Percentiles rank a stretch among this genome's conserved stretches.
phyloP scores from a whole-genome alignment of 1,139 yeast species.

The Lodderomyces beijingensis region DNA sequence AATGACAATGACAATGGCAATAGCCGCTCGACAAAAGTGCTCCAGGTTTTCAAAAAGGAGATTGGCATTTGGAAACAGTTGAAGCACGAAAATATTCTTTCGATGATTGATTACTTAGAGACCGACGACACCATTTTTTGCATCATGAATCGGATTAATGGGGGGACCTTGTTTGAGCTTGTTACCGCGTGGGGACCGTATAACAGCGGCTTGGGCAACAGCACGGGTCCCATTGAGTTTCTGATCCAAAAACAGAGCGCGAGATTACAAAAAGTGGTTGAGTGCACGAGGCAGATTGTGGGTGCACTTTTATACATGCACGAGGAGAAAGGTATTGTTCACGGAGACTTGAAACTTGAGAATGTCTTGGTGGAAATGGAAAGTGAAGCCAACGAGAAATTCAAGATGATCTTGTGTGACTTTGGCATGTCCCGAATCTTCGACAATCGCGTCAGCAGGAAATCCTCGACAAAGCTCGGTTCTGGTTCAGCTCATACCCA shows the following conservation, averaged over 20 bases:
- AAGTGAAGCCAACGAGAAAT: conserved; percentile 17
- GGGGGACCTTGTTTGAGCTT: conserved; percentile 79
- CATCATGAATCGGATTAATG: conserved; percentile 63
- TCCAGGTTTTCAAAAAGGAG: conserved; percentile 62
- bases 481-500: background rate
- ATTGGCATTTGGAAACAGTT: conserved; percentile 70
- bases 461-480: conserved; percentile 17
- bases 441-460: conserved; percentile 26
- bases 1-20: background rate
- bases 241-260: conserved; percentile 24
- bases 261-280: conserved; percentile 19
- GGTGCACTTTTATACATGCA: conserved; percentile 72
- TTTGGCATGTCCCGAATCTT: conserved; percentile 71
- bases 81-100: conserved; percentile 48
- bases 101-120: conserved; percentile 58
- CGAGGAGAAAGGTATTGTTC: conserved; percentile 60
- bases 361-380: conserved; percentile 61
- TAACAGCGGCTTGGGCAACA: conserved; percentile 23
- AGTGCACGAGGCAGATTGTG: conserved; percentile 43
- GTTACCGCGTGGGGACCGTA: conserved; percentile 64
- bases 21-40: conserved; percentile 26
- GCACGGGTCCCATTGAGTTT: conserved; percentile 29
- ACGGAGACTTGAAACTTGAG: conserved; percentile 87
- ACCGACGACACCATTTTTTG: conserved; percentile 65
- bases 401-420: conserved; percentile 61